Conservation (phyloP, 176 grass and related monocot species). For the Thalia dealbata region DNA sequence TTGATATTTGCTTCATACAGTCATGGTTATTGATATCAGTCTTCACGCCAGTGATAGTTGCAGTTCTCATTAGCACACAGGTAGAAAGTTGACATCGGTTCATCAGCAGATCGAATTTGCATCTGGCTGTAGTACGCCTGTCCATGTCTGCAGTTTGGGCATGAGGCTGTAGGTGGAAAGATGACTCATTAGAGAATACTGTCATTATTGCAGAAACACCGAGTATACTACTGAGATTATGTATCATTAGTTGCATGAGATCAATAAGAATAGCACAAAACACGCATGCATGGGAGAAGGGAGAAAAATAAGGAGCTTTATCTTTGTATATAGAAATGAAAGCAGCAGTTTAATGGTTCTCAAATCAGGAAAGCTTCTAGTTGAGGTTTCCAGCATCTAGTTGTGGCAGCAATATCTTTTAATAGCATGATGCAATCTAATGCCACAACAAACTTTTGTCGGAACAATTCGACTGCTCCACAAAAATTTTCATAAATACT, state of each 20-base stretch:
- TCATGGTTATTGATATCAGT: conserved; percentile 15
- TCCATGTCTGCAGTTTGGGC: conserved; percentile 41
- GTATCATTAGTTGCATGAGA: too few species aligned
- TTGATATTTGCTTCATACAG: too few species aligned
- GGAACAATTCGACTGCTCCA: background rate
- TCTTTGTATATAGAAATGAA: too few species aligned
- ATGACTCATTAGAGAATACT: background rate
- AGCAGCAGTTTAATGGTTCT: too few species aligned
- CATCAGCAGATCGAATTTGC: conserved; percentile 58
- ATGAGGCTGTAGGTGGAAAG: conserved; percentile 40
- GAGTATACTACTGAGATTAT: too few species aligned
- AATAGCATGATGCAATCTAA: background rate
- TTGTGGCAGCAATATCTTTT: background rate
- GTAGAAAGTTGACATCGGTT: conserved; percentile 48
- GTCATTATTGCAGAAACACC: background rate
- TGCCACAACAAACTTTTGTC: background rate
- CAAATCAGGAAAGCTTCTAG: background rate
- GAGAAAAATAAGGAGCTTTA: too few species aligned
- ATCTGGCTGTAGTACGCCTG: conserved; percentile 52
- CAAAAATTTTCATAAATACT: background rate
- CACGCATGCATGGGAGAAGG: too few species aligned
- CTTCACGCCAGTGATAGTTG: conserved; percentile 41
- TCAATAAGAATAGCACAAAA: too few species aligned
- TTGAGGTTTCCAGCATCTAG: background rate
- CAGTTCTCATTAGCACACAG: conserved; percentile 47